Conservation (phyloP, 768 basidiomycete species). For the Asterophora lycoperdoides region DNA sequence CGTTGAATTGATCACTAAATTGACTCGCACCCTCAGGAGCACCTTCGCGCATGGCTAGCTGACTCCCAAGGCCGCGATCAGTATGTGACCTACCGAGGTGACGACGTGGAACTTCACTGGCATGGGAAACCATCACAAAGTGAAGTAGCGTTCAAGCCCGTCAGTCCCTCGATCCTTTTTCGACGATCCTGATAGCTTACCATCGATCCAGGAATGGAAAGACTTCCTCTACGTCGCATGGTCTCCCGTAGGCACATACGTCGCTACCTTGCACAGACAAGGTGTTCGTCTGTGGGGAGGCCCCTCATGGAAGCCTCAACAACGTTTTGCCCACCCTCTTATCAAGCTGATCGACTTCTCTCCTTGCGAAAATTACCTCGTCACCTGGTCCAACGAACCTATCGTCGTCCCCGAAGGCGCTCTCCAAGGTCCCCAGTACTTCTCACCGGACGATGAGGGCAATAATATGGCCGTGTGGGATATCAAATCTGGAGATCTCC, state of each 20-base stretch:
- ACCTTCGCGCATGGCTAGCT: conserved; percentile 91
- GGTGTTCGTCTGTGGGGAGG: conserved; percentile 97
- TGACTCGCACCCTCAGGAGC: conserved; percentile 57
- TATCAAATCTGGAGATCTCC: conserved; percentile 85
- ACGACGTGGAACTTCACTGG: conserved; percentile 89
- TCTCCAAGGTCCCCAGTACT: conserved; percentile 76
- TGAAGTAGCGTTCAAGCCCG: conserved; percentile 76
- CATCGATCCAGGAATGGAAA: conserved; percentile 74
- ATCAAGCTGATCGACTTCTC: conserved; percentile 97
- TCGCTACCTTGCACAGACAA: conserved; percentile 90
- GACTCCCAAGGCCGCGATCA: conserved; percentile 94
- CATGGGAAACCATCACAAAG: conserved; percentile 87
- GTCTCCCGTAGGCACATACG: conserved; percentile 95
- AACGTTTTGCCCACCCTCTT: conserved; percentile 91
- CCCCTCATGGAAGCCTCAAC: conserved; percentile 79
- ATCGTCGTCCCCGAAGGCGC: conserved; percentile 82
- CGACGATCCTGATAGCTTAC: conserved; percentile 14
- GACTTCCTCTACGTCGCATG: conserved; percentile 91
- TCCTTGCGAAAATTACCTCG: conserved; percentile 91
- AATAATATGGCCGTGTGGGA: conserved; percentile 99
- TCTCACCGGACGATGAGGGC: conserved; percentile 93
- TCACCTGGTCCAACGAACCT: conserved; percentile 96
- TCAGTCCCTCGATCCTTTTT: conserved; percentile 31
- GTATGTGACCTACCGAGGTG: conserved; percentile 89
- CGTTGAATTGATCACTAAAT: neutral